These are phyloP conservation scores for Cymbomonas tetramitiformis DNA, from an alignment of 139 green algal species.

Conservation along the genomic window DNA sequence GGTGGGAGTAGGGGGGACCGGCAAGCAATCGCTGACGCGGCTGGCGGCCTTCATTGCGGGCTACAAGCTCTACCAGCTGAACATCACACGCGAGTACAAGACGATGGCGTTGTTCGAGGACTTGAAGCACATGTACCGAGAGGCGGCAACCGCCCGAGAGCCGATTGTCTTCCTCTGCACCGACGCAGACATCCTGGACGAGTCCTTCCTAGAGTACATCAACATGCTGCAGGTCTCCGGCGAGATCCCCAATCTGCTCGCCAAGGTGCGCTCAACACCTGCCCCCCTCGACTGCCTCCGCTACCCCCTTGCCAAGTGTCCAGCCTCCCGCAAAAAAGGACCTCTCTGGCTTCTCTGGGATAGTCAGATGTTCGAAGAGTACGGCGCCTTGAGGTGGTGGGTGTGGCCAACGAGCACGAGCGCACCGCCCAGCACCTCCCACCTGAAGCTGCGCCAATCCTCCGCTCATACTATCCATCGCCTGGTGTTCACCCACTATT, in stretches of 20 bases:
- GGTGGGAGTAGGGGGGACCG: constrained; percentile 43
- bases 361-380: no score
- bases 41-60: constrained; percentile 45
- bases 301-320: no score
- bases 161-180: constrained; percentile 68
- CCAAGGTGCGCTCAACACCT: constrained; percentile 57
- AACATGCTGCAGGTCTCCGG: constrained; percentile 75
- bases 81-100: constrained; percentile 65
- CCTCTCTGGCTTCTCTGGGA: no score
- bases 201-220: constrained; percentile 72
- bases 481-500: no score
- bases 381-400: no score
- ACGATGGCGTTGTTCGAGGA: constrained; percentile 60
- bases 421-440: no score
- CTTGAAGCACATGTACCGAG: constrained; percentile 61
- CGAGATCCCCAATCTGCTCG: constrained; percentile 69
- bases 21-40: constrained; percentile 42
- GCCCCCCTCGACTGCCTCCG: no score
- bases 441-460: no score
- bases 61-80: constrained; percentile 70
- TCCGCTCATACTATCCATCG: no score
- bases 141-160: constrained; percentile 51
- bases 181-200: constrained; percentile 60
- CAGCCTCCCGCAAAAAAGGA: no score
- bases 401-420: no score